Base-by-base conservation (phyloP, 352 stramenopile genomes). In the Blastocystis sp. region DNA sequence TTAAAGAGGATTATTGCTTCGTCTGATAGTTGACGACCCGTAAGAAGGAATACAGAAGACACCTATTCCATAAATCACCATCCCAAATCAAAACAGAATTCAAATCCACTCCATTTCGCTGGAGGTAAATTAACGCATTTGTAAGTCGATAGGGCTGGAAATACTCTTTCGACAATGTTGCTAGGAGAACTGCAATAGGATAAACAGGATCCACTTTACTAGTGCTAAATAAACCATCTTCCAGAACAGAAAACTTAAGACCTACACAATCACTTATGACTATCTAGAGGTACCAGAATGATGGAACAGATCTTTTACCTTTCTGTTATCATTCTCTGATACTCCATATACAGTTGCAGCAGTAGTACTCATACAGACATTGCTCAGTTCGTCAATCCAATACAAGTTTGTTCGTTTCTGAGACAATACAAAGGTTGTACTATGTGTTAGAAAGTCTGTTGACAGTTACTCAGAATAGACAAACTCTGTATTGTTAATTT, bases 91-190 rank as follows among this genome's bases (percentile, higher is more conserved):
- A 39, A 19, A 78, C 66, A 14, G 59, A 32, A 39, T 29, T 11
- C 9, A 16, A 14, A 51, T 78, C n/a, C 42, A 78, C 37, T 24
- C 37, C 37, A 16, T 78, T 78, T 14, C 66, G 66, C 12, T 59
- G 66, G 43, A 78, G 66, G 43, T 78, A 78, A 4, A 78, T 9
- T 27, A 78, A 51, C 12, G 66, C 0, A 78, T 78, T 78, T 24
- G n/a, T n/a, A 12, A 78, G 37, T 35, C 66, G 66, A 51, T 78
- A 78, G 1, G 66, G 66, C 42, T 78, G 66, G 39, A 78, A 78
- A 5, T 39, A 16, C 39, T 78, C 66, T 1, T 57, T 58, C 9
- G 37, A 57, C 24, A 16, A 16, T 19, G 66, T 58, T 2, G 35
- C 66, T 7, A 78, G 37, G 43, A 78, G 49, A 57, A 78, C 24